Percentiles rank a stretch among this genome's conserved stretches.
These are phyloP conservation scores for Cyphellophora europaea DNA, from an alignment of 2,329 filamentous ascomycete species.

Conservation along the genomic window DNA sequence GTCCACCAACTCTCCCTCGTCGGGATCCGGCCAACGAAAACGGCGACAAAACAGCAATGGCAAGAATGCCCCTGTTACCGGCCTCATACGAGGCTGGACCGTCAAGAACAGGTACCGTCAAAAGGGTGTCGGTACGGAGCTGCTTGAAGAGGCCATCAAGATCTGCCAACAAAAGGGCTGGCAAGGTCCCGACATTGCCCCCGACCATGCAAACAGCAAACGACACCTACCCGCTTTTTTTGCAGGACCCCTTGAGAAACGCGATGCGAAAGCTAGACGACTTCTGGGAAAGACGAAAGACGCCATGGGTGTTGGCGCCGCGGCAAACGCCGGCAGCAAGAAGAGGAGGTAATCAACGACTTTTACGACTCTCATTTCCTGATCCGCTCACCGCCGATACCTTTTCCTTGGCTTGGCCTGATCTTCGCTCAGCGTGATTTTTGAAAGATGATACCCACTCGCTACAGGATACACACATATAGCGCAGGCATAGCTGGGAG, in stretches of 20 bases:
- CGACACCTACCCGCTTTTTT: slow-evolving; percentile 54
- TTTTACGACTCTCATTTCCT: background rate
- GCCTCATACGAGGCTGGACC: slow-evolving; percentile 67
- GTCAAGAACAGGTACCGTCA: slow-evolving; percentile 60
- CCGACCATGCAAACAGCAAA: slow-evolving; percentile 65
- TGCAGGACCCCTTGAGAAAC: slow-evolving; percentile 50
- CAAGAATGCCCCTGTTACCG: slow-evolving; percentile 7
- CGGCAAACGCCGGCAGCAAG: slow-evolving; percentile 9
- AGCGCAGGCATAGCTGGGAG: no score
- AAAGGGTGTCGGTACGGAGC: slow-evolving; percentile 60
- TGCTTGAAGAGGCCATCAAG: slow-evolving; percentile 65
- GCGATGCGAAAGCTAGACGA: slow-evolving; percentile 46
- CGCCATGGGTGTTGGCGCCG: slow-evolving; percentile 3
- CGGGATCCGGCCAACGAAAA: slow-evolving; percentile 7
- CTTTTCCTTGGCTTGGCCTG: background rate
- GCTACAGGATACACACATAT: background rate
- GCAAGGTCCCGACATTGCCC: slow-evolving; percentile 61
- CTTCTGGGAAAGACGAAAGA: slow-evolving; percentile 23
- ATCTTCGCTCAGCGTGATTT: background rate
- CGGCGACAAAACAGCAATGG: slow-evolving; percentile 3
- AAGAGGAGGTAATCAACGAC: slow-evolving; percentile 1
- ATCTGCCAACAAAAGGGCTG: slow-evolving; percentile 61
- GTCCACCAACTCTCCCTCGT: background rate
- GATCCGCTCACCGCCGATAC: no score
- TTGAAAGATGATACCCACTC: background rate